Conservation (phyloP, 2,329 filamentous ascomycete genomes). For the Aspergillus felis region DNA sequence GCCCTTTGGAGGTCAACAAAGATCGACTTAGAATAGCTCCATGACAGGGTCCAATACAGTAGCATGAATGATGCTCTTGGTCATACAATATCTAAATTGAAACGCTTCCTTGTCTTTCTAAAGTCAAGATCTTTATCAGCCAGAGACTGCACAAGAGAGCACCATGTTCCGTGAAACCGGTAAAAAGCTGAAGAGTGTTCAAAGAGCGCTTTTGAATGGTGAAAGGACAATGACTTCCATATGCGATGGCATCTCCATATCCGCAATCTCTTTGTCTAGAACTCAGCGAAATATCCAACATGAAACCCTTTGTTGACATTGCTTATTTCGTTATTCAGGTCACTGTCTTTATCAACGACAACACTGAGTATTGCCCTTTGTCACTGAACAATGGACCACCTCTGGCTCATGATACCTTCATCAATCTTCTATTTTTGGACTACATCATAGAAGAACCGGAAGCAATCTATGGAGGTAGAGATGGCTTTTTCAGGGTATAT, state of each 20-base stretch:
- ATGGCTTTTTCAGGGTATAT: not conserved
- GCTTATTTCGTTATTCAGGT: not conserved
- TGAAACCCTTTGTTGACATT: not conserved
- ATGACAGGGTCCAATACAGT: not conserved
- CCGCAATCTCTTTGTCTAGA: not conserved
- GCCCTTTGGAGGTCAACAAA: not conserved
- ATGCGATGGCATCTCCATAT: not conserved
- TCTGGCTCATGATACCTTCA: not conserved
- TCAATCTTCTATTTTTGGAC: not conserved
- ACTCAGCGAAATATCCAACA: not conserved
- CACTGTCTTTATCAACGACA: not conserved
- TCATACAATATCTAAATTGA: not conserved
- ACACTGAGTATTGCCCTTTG: not conserved
- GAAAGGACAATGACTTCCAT: not conserved
- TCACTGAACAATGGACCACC: not conserved
- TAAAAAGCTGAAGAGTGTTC: not conserved
- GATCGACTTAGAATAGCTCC: not conserved
- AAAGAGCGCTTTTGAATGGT: not conserved
- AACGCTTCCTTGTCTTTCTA: not conserved
- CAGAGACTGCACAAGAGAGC: not conserved
- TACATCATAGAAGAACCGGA: not conserved
- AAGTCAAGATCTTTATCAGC: not conserved
- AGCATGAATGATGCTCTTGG: not conserved
- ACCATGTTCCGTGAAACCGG: not conserved
- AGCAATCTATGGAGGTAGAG: not conserved